A percentile compares a stretch with the other conserved stretches of the same genome.
Conservation (phyloP, 169 alveolate species). For the Cryptosporidium viatorum region DNA sequence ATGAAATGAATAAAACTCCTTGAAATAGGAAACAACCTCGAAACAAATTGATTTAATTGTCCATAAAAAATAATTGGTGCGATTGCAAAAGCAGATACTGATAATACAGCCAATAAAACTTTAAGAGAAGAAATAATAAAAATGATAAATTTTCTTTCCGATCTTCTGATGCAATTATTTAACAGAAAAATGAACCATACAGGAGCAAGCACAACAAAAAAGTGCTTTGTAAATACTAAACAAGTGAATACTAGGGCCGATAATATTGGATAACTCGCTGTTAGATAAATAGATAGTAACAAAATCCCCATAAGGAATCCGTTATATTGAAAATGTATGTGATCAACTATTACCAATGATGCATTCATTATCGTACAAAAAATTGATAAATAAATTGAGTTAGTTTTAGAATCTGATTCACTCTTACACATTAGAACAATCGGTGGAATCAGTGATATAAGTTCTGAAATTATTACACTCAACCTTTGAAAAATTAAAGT, state of each 20-base stretch:
- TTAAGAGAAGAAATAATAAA: background rate
- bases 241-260: constrained; percentile 43
- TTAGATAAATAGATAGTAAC: constrained; percentile 65
- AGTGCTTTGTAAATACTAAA: constrained; percentile 75
- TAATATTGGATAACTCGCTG: constrained; percentile 20
- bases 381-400: constrained; percentile 7
- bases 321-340: constrained; percentile 82
- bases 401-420: constrained; percentile 20
- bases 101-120: background rate
- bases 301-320: constrained; percentile 83
- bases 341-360: constrained; percentile 86
- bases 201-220: constrained; percentile 80
- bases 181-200: constrained; percentile 80
- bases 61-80: constrained; percentile 79
- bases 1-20: constrained; percentile 82
- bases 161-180: constrained; percentile 52
- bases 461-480: constrained; percentile 83
- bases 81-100: constrained; percentile 77
- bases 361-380: constrained; percentile 78
- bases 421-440: background rate
- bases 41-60: constrained; percentile 72
- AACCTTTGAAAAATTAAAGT: constrained; percentile 81
- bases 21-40: constrained; percentile 81
- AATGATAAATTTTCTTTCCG: constrained; percentile 62
- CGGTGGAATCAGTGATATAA: constrained; percentile 69